Evolutionary conservation across 805 yeast species (phyloP), one percentile per base, ranked within the genome.

Genomic region (Candida verbasci): DNA sequence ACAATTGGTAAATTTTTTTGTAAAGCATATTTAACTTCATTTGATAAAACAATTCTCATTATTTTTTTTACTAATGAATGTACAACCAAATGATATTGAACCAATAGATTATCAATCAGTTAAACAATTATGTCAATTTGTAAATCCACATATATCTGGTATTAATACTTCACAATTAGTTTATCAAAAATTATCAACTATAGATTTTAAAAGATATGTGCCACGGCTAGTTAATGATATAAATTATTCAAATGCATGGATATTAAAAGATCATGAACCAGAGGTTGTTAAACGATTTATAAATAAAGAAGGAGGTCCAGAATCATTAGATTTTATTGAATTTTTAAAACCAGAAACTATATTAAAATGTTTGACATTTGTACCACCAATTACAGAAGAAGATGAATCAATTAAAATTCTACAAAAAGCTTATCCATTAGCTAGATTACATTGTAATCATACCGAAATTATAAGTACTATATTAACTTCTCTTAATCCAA

Each of bases 1-100:
- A 88, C 93, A 5, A 87, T 76, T 0, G 96, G 95, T 24, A 44
- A 58, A 14, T 70, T 68, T 3, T 70, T 70, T 9, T 47, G 45
- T 12, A 86, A 48, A 0, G 95, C 95, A 41, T 79, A 78, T 41
- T 54, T 49, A 11, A 87, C 72, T 45, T 84, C 94, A n/a, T 59
- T 60, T 3, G 69, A 57, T 18, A 65, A 41, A 7, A 18, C 24
- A 12, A 29, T 5, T 29, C 24, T 29, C 31, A 27, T 27, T n/a
- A 4, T 27, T 4, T 6, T 27, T 16, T 27, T 16, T 9, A 6
- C 6, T 15, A 3, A 8, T n/a, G n/a, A n/a, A n/a, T n/a, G n/a
- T n/a, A n/a, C n/a, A n/a, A n/a, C n/a, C n/a, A n/a, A n/a, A n/a
- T n/a, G n/a, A 8, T 12, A 15, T 15, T 10, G 10, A 29, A 18